Base-by-base conservation (phyloP, 1,284 basidiomycete species). In the Ceratobasidium sp. region DNA sequence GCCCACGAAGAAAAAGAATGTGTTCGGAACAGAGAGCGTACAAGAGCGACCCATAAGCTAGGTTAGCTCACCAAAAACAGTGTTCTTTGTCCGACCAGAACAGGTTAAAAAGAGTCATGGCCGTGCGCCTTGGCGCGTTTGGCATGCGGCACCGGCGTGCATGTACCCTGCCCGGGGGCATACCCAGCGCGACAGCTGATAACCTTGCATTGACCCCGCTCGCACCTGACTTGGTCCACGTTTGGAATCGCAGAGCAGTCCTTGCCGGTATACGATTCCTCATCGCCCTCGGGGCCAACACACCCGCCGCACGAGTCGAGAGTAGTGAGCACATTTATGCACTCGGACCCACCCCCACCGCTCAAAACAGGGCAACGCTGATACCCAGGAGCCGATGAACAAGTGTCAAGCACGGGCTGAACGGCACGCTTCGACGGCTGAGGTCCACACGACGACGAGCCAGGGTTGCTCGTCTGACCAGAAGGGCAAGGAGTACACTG, bases 261-360 rank as follows among this genome's bases (percentile, higher is more conserved):
- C 10, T 35, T 33, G 3, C 67, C 67, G 7, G 65, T 33, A n/a
- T n/a, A 67, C 16, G 8, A 6, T 2, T 20, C 18, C 3, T 27
- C 48, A 10, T 55, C 35, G 1, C 41, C 68, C 14, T 14, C 41
- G 0, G 18, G 1, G 14, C 23, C 41, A 16, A 48, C 55, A 16
- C 69, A 71, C 20, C 69, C 69, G 18, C 69, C 69, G 35, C 69
- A 71, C 41, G 69, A 71, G 27, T 71, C 69, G 41, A 71, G 69
- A 1, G 69, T 71, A 23, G 35, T 71, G 3, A 71, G 30, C 1
- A 48, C 33, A 18, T 71, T 48, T 3, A 71, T 54, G n/a, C 69
- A 71, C 41, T 71, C 69, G 35, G 3, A 14, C 3, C 69, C 69
- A 3, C 55, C 41, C 38, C n/a, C 35, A 8, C 69, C 57, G 41